Base-by-base conservation (phyloP, 192 early-diverging fungal genomes). In the Podila epicladia region DNA sequence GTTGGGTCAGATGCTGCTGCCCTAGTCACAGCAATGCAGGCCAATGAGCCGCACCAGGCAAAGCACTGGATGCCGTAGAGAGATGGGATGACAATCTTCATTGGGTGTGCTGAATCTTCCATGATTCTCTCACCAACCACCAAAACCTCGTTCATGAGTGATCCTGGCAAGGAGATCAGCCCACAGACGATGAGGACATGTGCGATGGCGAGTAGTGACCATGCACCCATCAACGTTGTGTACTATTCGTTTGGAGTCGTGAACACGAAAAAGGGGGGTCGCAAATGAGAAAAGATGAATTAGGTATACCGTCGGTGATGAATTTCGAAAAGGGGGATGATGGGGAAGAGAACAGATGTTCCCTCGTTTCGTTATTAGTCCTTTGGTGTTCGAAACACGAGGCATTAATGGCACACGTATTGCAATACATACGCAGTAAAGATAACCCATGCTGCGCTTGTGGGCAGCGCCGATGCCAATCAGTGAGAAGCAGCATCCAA, bases 401-500 rank as follows among this genome's bases (percentile, higher is more conserved):
- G 28, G 24, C n/a, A 67, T 57, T 57, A 67, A 67, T 57, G 19
- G 31, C 22, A 20, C 33, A 58, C 12, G 19, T 19, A 26, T 22
- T 72, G 35, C 28, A 9, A 53, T 37, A 37, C 65, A 57, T 80
- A 80, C 76, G 33, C 65, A 69, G 33, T 80, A 80, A 19, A 80
- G 71, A 33, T 80, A 80, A 7, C 76, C 76, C 2, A 73, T 35
- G 53, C 76, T 72, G 32, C 59, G 58, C 41, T 69, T 80, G 60
- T 72, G 71, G 9, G 76, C 76, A 35, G 76, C 76, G 24, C 65
- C 71, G 37, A 80, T 49, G 28, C 76, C 76, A 59, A 72, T 64
- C 9, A 61, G 17, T 2, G 72, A 70, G 61, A 80, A 72, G 49
- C 69, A 67, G 6, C 71, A 51, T 12, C 76, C 76, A 32, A 69